Conservation (phyloP, 2,329 filamentous ascomycete genomes). For the Cyclaneusma minus region DNA sequence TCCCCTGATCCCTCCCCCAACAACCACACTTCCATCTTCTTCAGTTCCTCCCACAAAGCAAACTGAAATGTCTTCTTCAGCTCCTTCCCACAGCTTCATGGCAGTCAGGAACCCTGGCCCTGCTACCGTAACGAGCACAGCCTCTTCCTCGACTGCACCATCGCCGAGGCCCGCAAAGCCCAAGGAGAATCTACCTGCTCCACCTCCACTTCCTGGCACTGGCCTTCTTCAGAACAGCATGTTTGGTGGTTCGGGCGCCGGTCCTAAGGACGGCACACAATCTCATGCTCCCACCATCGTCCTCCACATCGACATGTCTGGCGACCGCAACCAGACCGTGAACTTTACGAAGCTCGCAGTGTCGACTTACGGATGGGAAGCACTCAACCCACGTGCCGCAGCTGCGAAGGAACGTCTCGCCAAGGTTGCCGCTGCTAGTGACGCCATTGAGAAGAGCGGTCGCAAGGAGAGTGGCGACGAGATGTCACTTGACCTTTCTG, state of each 20-base stretch:
- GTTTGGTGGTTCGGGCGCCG: slow-evolving; percentile 34
- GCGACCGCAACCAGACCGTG: slow-evolving; percentile 77
- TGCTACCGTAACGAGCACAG: slow-evolving; percentile 26
- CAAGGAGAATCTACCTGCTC: slow-evolving; percentile 29
- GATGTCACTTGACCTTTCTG: slow-evolving; percentile 65
- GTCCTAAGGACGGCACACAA: slow-evolving; percentile 36
- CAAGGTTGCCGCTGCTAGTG: slow-evolving; percentile 77
- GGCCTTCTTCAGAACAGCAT: slow-evolving; percentile 47
- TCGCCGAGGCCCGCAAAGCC: slow-evolving; percentile 38
- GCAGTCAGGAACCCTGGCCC: slow-evolving; percentile 20
- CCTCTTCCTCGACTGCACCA: slow-evolving; percentile 32
- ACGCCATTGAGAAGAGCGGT: slow-evolving; percentile 63
- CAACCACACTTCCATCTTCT: slow-evolving; percentile 10
- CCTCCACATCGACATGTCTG: slow-evolving; percentile 65
- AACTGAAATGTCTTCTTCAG: slow-evolving; percentile 7
- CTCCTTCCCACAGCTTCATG: slow-evolving; percentile 9
- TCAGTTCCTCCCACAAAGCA: slow-evolving; percentile 11
- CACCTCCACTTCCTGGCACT: slow-evolving; percentile 43
- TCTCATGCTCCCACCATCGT: slow-evolving; percentile 60
- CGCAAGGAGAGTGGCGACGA: slow-evolving; percentile 60
- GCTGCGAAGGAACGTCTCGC: slow-evolving; percentile 78
- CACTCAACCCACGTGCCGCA: slow-evolving; percentile 78
- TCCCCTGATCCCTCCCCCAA: slow-evolving; percentile 1
- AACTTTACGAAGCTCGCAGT: slow-evolving; percentile 92
- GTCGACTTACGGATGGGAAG: slow-evolving; percentile 87